Evolutionary conservation across 2,329 filamentous ascomycete genomes (phyloP), one percentile per base, ranked within the genome.

Genomic region (Beauveria medogensis): DNA sequence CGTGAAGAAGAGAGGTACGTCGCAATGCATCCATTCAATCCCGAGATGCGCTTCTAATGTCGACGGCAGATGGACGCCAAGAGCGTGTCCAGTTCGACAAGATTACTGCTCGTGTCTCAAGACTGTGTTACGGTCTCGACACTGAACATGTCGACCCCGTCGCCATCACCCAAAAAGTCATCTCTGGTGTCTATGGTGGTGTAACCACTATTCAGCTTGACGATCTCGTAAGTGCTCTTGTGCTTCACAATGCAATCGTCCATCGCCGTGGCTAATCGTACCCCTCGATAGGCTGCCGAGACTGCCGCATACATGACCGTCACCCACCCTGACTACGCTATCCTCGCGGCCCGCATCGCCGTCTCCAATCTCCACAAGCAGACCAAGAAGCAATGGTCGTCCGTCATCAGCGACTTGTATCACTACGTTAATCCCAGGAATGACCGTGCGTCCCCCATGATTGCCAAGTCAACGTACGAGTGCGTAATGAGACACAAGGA

Each of bases 61-160:
- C 26, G 24, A 10, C 20, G 18, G 12, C 60, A 97, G 94, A 99
- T 84, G 93, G 93, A 79, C 94, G 94, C 82, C 96, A 97, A 82
- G 94, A 99, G 84, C 94, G 94, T 77, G 94, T 99, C 67, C 94
- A 99, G 77, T 99, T 99, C 81, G 94, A 99, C 84, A 99, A 99
- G 82, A 99, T 99, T 85, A 97, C 94, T 72, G 94, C 94, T 70
- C 92, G 94, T 77, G 94, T 99, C 68, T 97, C 94, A 52, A 87
- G 94, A 71, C 83, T 99, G 72, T 99, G 94, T 84, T 99, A 99
- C 77, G 93, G 93, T 67, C 88, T 99, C 62, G 94, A 99, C 73
- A 85, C 90, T 55, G 93, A 83, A 69, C 94, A 99, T 80, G 91
- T 99, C 71, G 94, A 99, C 78, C 91, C 94, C 61, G 94, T 95